A percentile compares a stretch with the other conserved stretches of the same genome.
Conservation (phyloP, 306 rosid species). For the Datisca glomerata region DNA sequence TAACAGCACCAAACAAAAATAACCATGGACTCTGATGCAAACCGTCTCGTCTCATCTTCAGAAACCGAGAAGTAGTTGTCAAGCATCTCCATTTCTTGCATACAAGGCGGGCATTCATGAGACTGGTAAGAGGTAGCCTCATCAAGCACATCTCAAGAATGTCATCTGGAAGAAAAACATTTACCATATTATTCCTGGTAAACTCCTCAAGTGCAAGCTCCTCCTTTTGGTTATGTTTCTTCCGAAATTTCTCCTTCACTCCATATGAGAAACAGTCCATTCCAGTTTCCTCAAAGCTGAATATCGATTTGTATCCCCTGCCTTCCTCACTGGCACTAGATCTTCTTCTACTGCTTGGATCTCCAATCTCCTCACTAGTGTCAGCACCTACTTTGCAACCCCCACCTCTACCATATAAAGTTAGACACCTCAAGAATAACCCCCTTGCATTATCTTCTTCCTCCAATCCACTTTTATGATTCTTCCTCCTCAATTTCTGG, state of each 20-base stretch:
- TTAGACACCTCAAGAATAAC: slow-evolving; percentile 63
- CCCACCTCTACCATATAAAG: slow-evolving; percentile 73
- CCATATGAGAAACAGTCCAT: slow-evolving; percentile 89
- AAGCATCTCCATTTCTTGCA: slow-evolving; percentile 89
- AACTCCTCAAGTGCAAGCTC: slow-evolving; percentile 51
- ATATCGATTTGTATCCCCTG: slow-evolving; percentile 58
- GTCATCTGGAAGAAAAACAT: slow-evolving; percentile 90
- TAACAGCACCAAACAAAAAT: slow-evolving; percentile 86
- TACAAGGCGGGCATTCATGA: slow-evolving; percentile 95
- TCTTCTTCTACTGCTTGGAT: slow-evolving; percentile 66
- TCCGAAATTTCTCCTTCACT: slow-evolving; percentile 76
- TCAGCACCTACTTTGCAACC: slow-evolving; percentile 99
- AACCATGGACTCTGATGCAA: slow-evolving; percentile 79
- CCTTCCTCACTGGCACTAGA: slow-evolving; percentile 89
- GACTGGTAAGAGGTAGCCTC: slow-evolving; percentile 76
- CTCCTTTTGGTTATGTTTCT: slow-evolving; percentile 53
- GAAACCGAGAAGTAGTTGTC: slow-evolving; percentile 73
- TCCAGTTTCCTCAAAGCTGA: slow-evolving; percentile 57
- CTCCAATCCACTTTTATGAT: slow-evolving; percentile 36
- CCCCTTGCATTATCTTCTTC: slow-evolving; percentile 58
- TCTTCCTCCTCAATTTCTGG: slow-evolving; percentile 74
- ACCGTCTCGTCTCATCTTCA: slow-evolving; percentile 83
- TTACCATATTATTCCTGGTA: slow-evolving; percentile 44
- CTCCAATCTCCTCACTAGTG: slow-evolving; percentile 70
- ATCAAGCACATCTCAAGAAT: slow-evolving; percentile 92